phyloP scores from a whole-genome alignment of 352 stramenopile genomes.

The Pythium phragmiticola region DNA sequence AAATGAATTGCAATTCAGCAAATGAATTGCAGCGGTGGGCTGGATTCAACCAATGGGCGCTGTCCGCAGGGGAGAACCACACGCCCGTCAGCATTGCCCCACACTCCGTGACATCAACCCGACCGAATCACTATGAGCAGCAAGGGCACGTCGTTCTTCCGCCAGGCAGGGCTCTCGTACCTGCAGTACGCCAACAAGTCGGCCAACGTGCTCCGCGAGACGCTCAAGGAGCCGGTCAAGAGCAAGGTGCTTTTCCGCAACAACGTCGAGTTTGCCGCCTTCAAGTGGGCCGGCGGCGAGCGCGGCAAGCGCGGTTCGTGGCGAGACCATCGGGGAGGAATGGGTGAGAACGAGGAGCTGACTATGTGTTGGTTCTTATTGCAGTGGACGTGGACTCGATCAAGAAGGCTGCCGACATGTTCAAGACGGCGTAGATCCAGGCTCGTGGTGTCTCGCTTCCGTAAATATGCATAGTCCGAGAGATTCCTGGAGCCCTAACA shows the following conservation, averaged over 20 bases:
- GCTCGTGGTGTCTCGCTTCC: constrained; percentile 9
- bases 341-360: not conserved
- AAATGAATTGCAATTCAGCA: constrained; percentile 28
- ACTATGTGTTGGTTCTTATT: constrained; percentile 6
- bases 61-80: constrained; percentile 24
- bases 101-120: constrained; percentile 4
- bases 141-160: constrained; percentile 86
- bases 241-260: constrained; percentile 70
- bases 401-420: constrained; percentile 78
- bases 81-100: constrained; percentile 2
- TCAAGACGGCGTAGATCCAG: constrained; percentile 63
- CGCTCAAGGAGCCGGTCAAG: constrained; percentile 87
- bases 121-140: constrained; percentile 42
- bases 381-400: constrained; percentile 77
- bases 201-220: constrained; percentile 63
- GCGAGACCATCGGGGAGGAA: not conserved
- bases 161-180: constrained; percentile 84
- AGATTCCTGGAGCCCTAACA: not conserved
- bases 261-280: constrained; percentile 80
- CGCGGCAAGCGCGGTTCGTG: constrained; percentile 67
- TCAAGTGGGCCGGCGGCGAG: constrained; percentile 85
- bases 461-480: constrained; percentile 31
- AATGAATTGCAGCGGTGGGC: constrained; percentile 9
- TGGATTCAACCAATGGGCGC: constrained; percentile 20
- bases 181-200: constrained; percentile 89